Conservation (phyloP, 2,329 filamentous ascomycete species). For the Stagonosporopsis chrysanthemi region DNA sequence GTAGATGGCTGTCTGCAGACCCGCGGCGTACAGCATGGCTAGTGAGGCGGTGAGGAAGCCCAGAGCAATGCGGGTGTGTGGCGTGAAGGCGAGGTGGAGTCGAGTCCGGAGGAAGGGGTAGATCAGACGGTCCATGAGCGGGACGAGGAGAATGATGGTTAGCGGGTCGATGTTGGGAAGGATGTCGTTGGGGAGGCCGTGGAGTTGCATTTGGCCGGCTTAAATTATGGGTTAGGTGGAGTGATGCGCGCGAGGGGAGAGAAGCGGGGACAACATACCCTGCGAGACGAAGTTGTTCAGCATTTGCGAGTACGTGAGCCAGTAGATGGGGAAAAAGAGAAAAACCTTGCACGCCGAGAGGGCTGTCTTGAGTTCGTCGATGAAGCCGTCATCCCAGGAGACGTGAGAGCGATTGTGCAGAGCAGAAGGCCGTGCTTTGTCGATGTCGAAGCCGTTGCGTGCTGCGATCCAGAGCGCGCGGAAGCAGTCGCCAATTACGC, state of each 20-base stretch:
- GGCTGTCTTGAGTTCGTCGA: constrained; percentile 74
- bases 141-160: constrained; percentile 57
- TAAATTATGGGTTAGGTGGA: too few species aligned
- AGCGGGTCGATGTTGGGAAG: constrained; percentile 59
- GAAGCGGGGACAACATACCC: constrained; percentile 32
- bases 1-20: constrained; percentile 66
- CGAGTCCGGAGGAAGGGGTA: constrained; percentile 56
- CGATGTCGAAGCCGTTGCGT: constrained; percentile 60
- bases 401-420: constrained; percentile 46
- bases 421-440: constrained; percentile 70
- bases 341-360: constrained; percentile 75
- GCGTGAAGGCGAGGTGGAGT: constrained; percentile 52
- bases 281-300: constrained; percentile 59
- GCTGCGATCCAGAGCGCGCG: constrained; percentile 65
- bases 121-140: constrained; percentile 54
- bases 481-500: constrained; percentile 57
- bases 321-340: constrained; percentile 57
- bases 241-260: too few species aligned
- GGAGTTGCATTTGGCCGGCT: constrained; percentile 56
- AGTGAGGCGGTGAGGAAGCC: constrained; percentile 62
- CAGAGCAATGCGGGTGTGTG: constrained; percentile 62
- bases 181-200: constrained; percentile 58
- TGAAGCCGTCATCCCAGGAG: constrained; percentile 73
- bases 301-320: constrained; percentile 56
- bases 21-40: constrained; percentile 63